Evolutionary conservation across 2,329 filamentous ascomycete genomes (phyloP), one percentile per base, ranked within the genome.

Genomic region (Hymenoscyphus scutula): DNA sequence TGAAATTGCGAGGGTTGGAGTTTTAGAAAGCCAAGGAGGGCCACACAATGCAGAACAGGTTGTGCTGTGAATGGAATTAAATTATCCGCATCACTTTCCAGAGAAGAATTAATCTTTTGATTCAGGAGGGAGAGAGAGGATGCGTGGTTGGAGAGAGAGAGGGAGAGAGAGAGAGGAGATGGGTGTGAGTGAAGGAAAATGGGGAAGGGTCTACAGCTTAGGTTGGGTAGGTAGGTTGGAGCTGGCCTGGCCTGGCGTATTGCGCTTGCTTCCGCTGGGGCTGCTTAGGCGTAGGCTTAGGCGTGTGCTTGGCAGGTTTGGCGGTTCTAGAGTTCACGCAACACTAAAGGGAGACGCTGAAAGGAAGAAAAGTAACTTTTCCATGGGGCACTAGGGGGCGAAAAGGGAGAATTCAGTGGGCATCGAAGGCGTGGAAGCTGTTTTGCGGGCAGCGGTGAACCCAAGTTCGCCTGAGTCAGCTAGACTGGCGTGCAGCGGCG

Each of bases 1-100:
- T 48, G 41, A 48, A 64, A 64, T 62, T 64, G 63, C 60, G 56
- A 53, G 45, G 41, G 27, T 58, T 17, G 56, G 23, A 45, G 48
- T 45, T 48, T 45, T 48, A 34, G 48, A 25, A 30, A 19, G 51
- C 19, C 38, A 29, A 55, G 38, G 13, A 38, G 15, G 25, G 10
- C 32, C 30, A 41, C 15, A 30, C 48, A 55, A 29, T 29, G 25
- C n/a, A 45, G 23, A 13, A 19, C 8, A 25, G 5, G n/a, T n/a
- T n/a, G n/a, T n/a, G n/a, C 45, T 17, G 30, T 29, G 10, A 45
- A 17, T 32, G 41, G 8, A 34, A 60, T 19, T 19, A 54, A 56
- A 37, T 32, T 29, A 23, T 37, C 41, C 11, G 45, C 19, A 57
- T 34, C 34, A 32, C 23, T 41, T 17, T n/a, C n/a, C n/a, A n/a